phyloP scores from a whole-genome alignment of 306 rosid genomes.

The Macrotyloma uniflorum region DNA sequence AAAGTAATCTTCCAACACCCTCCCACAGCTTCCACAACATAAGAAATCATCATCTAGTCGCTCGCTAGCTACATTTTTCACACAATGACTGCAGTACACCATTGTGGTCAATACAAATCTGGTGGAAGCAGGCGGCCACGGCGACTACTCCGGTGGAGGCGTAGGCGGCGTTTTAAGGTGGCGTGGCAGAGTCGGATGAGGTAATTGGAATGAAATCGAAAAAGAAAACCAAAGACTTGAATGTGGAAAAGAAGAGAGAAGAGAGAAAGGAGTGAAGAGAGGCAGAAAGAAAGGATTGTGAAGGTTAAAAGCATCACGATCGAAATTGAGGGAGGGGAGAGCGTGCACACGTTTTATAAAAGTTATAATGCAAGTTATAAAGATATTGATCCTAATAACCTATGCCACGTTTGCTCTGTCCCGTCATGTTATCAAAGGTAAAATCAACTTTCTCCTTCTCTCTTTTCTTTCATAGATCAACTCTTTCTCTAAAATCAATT shows the following conservation, averaged over 20 bases:
- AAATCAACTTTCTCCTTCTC: too few species aligned
- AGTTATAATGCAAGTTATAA: not conserved
- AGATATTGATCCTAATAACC: too few species aligned
- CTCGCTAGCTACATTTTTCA: not conserved
- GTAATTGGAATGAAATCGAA: not conserved
- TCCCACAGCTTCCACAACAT: constrained; percentile 36
- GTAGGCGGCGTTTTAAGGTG: not conserved
- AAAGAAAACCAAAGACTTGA: not conserved
- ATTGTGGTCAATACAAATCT: constrained; percentile 7
- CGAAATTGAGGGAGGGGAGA: not conserved
- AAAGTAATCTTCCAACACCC: constrained; percentile 34
- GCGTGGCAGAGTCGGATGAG: not conserved
- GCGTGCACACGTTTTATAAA: too few species aligned
- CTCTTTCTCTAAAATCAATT: too few species aligned
- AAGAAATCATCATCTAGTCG: constrained; percentile 30
- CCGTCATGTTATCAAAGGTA: too few species aligned
- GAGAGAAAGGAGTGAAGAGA: not conserved
- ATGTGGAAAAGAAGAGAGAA: not conserved
- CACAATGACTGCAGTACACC: constrained; percentile 36
- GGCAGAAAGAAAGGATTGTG: not conserved
- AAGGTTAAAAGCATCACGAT: not conserved
- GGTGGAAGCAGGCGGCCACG: not conserved
- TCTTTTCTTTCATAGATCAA: too few species aligned
- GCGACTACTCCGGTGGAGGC: not conserved
- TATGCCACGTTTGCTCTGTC: too few species aligned